These are phyloP conservation scores for Fusarium dimerum DNA, from an alignment of 2,329 filamentous ascomycete genomes.

Conservation along the genomic window DNA sequence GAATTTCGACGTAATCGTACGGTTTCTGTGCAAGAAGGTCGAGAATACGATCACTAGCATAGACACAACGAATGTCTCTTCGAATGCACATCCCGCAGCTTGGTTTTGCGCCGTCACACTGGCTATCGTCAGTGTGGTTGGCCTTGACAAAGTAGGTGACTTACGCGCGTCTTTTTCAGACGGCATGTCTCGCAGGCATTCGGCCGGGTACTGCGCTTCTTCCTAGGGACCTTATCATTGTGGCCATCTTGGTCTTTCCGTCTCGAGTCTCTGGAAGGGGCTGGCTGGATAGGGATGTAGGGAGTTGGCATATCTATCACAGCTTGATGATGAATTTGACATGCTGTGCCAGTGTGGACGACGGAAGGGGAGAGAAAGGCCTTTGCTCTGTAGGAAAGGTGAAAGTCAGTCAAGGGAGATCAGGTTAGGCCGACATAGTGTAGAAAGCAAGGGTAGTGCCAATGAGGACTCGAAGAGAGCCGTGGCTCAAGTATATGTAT, in stretches of 20 bases:
- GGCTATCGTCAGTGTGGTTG: background rate
- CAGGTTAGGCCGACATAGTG: background rate
- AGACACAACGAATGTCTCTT: conserved; percentile 11
- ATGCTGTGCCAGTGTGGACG: background rate
- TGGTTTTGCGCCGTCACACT: conserved; percentile 16
- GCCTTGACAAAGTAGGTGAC: background rate
- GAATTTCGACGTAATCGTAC: conserved; percentile 13
- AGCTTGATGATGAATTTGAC: background rate
- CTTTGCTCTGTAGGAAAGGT: background rate
- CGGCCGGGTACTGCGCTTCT: conserved; percentile 13
- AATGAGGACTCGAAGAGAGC: background rate
- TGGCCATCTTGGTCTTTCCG: background rate
- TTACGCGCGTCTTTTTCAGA: conserved; percentile 18
- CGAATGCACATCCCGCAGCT: conserved; percentile 12
- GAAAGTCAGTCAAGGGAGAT: background rate
- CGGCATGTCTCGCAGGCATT: conserved; percentile 19
- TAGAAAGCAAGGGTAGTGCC: background rate
- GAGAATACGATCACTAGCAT: conserved; percentile 1
- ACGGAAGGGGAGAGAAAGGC: background rate
- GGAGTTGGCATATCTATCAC: background rate
- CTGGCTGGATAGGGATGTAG: background rate
- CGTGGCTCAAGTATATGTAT: background rate
- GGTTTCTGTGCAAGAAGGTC: conserved; percentile 15
- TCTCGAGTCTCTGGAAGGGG: background rate
- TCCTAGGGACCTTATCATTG: conserved; percentile 9